A percentile compares a stretch with the other conserved stretches of the same genome.
These are phyloP conservation scores for Trichoderma lentiforme DNA, from an alignment of 2,329 filamentous ascomycete species.

Conservation along the genomic window DNA sequence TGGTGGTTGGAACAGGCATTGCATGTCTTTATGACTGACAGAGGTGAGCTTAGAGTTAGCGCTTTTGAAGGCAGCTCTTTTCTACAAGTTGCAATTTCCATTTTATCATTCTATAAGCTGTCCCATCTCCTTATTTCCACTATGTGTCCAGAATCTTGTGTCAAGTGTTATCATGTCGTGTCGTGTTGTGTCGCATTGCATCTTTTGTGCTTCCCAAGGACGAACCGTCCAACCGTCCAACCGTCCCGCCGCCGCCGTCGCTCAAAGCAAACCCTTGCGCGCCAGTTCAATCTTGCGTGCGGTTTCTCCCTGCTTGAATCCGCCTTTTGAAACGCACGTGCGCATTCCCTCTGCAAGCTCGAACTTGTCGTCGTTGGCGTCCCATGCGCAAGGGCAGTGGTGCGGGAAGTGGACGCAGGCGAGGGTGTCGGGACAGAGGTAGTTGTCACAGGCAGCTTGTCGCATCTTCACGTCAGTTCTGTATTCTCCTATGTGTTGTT, in stretches of 20 bases:
- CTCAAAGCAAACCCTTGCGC: conserved; percentile 68
- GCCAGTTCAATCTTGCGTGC: conserved; percentile 75
- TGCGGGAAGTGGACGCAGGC: conserved; percentile 95
- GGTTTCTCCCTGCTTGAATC: conserved; percentile 69
- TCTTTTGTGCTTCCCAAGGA: not conserved
- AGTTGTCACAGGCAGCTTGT: conserved; percentile 81
- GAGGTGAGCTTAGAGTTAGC: not conserved
- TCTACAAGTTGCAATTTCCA: not conserved
- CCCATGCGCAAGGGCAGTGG: conserved; percentile 90
- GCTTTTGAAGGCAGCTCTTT: not conserved
- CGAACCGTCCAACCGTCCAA: not conserved
- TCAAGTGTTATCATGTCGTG: not conserved
- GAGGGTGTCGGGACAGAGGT: conserved; percentile 90
- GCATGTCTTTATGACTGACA: not conserved
- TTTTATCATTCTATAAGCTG: not conserved
- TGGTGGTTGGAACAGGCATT: not conserved
- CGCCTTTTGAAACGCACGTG: conserved; percentile 71
- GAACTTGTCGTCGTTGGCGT: conserved; percentile 72
- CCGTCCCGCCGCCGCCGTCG: not conserved
- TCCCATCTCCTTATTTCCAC: not conserved
- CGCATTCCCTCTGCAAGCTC: conserved; percentile 69
- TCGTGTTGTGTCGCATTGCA: not conserved
- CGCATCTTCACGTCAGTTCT: not conserved
- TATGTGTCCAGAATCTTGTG: not conserved
- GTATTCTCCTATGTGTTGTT: accelerated